Conservation (phyloP, 1,284 basidiomycete species). For the Sutorius eximius region DNA sequence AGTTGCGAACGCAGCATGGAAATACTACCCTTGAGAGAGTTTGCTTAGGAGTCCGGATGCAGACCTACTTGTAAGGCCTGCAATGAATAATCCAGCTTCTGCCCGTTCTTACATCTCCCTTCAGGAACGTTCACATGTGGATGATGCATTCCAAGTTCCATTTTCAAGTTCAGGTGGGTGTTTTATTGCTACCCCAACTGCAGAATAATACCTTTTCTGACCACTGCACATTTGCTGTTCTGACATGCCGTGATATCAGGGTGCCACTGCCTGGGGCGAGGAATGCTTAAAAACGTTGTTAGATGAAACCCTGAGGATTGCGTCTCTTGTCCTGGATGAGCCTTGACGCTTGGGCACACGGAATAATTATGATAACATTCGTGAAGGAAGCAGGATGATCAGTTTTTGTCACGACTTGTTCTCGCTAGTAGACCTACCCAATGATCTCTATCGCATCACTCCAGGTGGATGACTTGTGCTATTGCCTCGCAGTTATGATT, state of each 20-base stretch:
- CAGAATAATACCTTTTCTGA: too few relatives aligned
- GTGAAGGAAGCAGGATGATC: too few relatives aligned
- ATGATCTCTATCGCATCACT: background rate
- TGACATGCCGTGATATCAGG: constrained; percentile 6
- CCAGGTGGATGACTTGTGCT: background rate
- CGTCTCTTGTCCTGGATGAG: constrained; percentile 14
- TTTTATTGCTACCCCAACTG: background rate
- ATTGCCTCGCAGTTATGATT: background rate
- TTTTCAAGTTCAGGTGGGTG: constrained; percentile 18
- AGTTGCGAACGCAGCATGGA: constrained; percentile 5
- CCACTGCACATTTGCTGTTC: background rate
- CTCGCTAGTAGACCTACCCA: background rate
- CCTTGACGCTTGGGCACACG: background rate
- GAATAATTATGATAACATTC: too few relatives aligned
- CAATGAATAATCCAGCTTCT: too few relatives aligned
- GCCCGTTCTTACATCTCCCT: background rate
- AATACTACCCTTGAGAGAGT: constrained; percentile 4
- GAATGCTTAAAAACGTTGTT: constrained; percentile 17
- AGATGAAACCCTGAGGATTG: constrained; percentile 21
- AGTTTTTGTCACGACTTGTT: background rate
- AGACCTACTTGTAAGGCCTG: constrained; percentile 8
- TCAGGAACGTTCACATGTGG: constrained; percentile 21
- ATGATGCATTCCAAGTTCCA: constrained; percentile 20
- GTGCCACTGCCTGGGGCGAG: constrained; percentile 24
- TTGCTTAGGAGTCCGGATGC: constrained; percentile 10